A percentile compares a stretch with the other conserved stretches of the same genome.
Conservation (phyloP, 176 grass and related monocot genomes). For the Urochloa ruziziensis region DNA sequence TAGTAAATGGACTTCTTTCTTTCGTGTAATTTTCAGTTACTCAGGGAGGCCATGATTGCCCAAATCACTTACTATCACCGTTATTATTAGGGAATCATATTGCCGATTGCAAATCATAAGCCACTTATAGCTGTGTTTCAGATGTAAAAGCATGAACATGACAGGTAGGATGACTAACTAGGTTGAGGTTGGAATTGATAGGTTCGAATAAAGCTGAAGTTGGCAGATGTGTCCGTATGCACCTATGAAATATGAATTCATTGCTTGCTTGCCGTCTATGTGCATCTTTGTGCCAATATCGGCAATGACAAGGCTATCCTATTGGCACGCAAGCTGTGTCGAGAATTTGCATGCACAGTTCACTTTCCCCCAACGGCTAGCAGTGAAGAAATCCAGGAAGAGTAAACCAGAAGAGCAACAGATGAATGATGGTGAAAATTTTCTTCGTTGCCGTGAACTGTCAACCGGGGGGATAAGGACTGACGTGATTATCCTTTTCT, state of each 20-base stretch:
- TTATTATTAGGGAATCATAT: not conserved
- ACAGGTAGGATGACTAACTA: not conserved
- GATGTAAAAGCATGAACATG: not conserved
- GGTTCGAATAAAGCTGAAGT: not conserved
- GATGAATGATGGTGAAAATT: not conserved
- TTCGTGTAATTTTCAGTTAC: too few species aligned
- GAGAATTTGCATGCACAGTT: not conserved
- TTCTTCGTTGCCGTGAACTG: not conserved
- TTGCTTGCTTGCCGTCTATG: not conserved
- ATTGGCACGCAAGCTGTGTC: not conserved
- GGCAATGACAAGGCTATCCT: not conserved
- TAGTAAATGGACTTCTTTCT: too few species aligned
- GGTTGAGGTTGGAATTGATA: not conserved
- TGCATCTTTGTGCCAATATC: not conserved
- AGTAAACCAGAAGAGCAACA: not conserved
- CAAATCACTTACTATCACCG: not conserved
- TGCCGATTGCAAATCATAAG: not conserved
- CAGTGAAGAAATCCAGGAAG: not conserved
- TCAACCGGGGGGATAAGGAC: not conserved
- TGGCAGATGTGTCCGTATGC: not conserved
- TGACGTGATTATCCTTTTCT: not conserved
- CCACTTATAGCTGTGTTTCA: not conserved
- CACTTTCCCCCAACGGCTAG: not conserved
- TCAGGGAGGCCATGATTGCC: not conserved
- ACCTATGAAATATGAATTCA: not conserved